These are phyloP conservation scores for Fragaria ananassa DNA, from an alignment of 306 rosid species.

Conservation along the genomic window DNA sequence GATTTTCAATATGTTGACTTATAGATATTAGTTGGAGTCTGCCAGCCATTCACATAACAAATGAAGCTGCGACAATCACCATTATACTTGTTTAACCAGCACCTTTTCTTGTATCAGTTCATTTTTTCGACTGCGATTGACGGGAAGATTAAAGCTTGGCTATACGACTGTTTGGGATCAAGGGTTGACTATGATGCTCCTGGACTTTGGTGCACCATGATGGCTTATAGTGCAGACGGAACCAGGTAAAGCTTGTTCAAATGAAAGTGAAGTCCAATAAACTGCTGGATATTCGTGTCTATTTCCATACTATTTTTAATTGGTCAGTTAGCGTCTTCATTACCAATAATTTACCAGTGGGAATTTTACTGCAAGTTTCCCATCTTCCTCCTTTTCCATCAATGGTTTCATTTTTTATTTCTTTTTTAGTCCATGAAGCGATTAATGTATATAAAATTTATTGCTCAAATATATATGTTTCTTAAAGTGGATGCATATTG, in stretches of 20 bases:
- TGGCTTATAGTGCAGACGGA: constrained; percentile 50
- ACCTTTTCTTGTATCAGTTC: constrained; percentile 25
- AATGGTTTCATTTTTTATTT: not conserved
- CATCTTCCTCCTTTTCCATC: not conserved
- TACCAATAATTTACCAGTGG: not conserved
- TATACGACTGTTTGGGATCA: constrained; percentile 42
- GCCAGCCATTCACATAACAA: not conserved
- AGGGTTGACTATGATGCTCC: constrained; percentile 49
- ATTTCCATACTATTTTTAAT: not conserved
- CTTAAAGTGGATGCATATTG: not conserved
- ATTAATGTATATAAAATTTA: not conserved
- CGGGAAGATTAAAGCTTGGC: constrained; percentile 47
- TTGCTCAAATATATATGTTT: not conserved
- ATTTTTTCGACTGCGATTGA: constrained; percentile 44
- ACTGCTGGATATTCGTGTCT: not conserved
- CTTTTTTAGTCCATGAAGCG: not conserved
- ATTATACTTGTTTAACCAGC: not conserved
- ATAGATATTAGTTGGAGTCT: constrained; percentile 6
- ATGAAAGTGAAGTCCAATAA: not conserved
- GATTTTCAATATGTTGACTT: not conserved
- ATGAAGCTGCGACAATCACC: not conserved
- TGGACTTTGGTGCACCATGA: constrained; percentile 49
- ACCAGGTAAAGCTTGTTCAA: constrained; percentile 30
- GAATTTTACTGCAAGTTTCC: not conserved
- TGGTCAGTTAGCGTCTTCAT: not conserved